These are phyloP conservation scores for Polytrichum commune DNA, from an alignment of 225 moss, liverwort and hornwort genomes.

Conservation along the genomic window DNA sequence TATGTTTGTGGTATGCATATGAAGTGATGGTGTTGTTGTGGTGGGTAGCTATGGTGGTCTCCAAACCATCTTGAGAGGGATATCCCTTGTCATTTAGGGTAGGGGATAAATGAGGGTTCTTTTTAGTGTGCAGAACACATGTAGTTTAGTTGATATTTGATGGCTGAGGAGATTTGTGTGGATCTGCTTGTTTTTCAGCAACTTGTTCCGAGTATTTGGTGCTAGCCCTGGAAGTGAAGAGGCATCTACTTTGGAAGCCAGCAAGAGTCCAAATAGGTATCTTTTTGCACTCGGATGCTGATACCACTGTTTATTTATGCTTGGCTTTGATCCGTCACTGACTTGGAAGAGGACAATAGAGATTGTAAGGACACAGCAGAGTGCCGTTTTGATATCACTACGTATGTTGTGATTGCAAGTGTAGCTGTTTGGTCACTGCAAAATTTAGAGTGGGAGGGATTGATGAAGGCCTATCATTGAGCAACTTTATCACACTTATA, in stretches of 20 bases:
- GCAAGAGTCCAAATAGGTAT: conserved; percentile 98
- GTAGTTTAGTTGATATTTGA: not conserved
- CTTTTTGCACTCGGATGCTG: not conserved
- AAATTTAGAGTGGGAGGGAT: too few relatives aligned
- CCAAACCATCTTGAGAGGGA: not conserved
- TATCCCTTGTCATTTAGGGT: not conserved
- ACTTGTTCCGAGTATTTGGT: conserved; percentile 97
- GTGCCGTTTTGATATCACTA: not conserved
- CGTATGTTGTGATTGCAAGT: not conserved
- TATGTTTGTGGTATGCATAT: not conserved
- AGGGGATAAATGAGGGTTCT: not conserved
- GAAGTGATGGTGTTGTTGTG: too few relatives aligned
- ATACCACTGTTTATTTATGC: not conserved
- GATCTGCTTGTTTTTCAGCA: conserved; percentile 36
- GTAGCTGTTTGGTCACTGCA: not conserved
- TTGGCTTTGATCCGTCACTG: conserved; percentile 1
- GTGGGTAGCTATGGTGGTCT: not conserved
- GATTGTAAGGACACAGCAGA: not conserved
- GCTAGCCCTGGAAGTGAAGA: conserved; percentile 90
- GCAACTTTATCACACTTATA: too few relatives aligned
- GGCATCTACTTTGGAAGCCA: conserved; percentile 89
- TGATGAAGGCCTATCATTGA: too few relatives aligned
- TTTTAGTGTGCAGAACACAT: not conserved
- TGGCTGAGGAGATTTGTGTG: not conserved
- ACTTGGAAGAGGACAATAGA: not conserved